Evolutionary conservation across 2,329 filamentous ascomycete species (phyloP), one percentile per base, ranked within the genome.

Genomic region (Penicillium fuscoglaucum): DNA sequence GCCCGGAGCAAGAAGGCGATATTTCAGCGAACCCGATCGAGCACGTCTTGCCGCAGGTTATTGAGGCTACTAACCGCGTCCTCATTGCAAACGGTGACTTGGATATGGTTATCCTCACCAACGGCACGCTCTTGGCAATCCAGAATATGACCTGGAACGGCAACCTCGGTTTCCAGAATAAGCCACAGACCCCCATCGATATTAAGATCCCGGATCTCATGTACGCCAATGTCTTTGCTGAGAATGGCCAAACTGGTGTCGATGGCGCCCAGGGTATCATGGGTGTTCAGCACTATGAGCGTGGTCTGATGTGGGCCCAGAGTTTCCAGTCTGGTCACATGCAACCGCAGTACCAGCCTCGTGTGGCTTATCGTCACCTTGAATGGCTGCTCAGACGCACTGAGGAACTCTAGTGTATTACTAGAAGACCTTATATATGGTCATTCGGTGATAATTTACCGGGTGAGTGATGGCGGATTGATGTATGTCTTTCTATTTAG

Each of bases 61-160:
- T 75, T 9, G 73, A 75, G 68, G 80, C 81, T 35, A 90, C 89
- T 1, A 82, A 89, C 52, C 87, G 88, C 60, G 90, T 90, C 9
- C 82, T 96, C 64, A 87, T 95, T 68, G 87, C 81, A 8, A 89
- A 93, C 68, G 90, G 90, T 21, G 78, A 84, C 48, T 82, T 89
- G n/a, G 90, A 93, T 75, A 89, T 84, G 71, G 82, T 90, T 59
- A 81, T 91, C 21, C 78, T 88, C 24, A 82, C 82, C 66, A 89
- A 90, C 71, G 90, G 90, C 10, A 90, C 89, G 0, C 79, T 93
- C 1, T 77, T 93, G 8, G 81, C 83, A 3, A 87, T 93, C 62
- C 90, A 95, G 70, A 93, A 93, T 78, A 91, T 93, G 86, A 93
- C 89, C 0, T 93, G 87, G 86, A 85, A 86, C 57, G 90, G 89